These are phyloP conservation scores for Monsonia emarginata DNA, from an alignment of 441 rosid species.

Conservation along the genomic window DNA sequence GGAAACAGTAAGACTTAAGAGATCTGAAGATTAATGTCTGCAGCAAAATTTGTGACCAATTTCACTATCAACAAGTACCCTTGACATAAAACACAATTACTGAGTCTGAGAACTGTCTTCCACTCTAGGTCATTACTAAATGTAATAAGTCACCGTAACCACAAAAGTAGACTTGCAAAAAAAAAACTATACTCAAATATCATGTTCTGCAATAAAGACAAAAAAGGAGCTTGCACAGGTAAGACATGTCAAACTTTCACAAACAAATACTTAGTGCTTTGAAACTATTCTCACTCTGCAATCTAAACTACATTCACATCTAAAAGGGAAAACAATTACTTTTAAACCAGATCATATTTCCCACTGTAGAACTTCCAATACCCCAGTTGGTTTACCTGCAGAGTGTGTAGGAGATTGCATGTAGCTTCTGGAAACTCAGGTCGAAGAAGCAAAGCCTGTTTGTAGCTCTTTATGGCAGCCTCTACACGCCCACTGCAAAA, in stretches of 20 bases:
- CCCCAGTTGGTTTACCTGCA: conserved; percentile 46
- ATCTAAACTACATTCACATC: neutral
- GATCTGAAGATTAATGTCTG: neutral
- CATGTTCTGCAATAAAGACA: no score
- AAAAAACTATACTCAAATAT: no score
- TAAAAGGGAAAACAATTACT: neutral
- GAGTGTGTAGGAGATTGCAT: conserved; percentile 87
- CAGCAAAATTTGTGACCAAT: neutral
- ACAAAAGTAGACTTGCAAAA: neutral
- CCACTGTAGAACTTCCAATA: neutral
- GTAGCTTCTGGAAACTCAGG: conserved; percentile 98
- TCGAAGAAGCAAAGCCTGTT: conserved; percentile 72
- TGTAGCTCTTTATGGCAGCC: conserved; percentile 88
- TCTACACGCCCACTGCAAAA: conserved; percentile 74
- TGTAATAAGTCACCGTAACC: neutral
- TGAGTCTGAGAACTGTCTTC: neutral
- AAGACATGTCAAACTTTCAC: neutral
- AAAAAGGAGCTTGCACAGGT: neutral
- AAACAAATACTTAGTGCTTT: neutral
- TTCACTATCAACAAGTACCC: neutral
- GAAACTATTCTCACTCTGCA: neutral
- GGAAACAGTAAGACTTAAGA: neutral
- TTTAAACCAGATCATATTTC: neutral
- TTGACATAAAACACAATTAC: neutral
- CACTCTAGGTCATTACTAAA: neutral